Evolutionary conservation across 2,329 filamentous ascomycete species (phyloP).

Genomic region (Capronia coronata): DNA sequence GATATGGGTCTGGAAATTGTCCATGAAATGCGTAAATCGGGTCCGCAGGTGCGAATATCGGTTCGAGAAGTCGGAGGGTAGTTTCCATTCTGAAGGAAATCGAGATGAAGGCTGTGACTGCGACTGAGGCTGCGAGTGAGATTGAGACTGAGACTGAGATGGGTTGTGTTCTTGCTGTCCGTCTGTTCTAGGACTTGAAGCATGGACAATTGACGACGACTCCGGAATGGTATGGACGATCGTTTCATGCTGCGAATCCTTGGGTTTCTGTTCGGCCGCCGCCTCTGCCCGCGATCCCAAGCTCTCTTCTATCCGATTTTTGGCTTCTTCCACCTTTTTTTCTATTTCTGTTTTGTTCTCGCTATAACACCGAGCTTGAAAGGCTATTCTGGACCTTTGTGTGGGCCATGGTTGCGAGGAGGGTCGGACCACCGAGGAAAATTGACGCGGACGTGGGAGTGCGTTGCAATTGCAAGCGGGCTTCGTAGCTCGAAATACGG

Average conservation of each 20-base stretch:
- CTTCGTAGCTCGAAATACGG: constrained; percentile 28
- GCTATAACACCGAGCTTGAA: constrained; percentile 27
- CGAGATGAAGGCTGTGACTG: background rate
- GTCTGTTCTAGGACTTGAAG: constrained; percentile 6
- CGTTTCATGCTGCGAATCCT: constrained; percentile 22
- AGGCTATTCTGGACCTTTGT: constrained; percentile 12
- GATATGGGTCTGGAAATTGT: constrained; percentile 77
- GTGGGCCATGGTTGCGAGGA: constrained; percentile 11
- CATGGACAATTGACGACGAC: constrained; percentile 25
- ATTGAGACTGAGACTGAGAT: constrained; percentile 30
- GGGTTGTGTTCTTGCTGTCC: constrained; percentile 2
- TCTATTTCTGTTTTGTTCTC: constrained; percentile 22
- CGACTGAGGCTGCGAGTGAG: constrained; percentile 30
- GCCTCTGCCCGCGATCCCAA: constrained; percentile 24
- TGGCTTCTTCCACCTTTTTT: constrained; percentile 23
- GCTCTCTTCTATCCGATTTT: constrained; percentile 22
- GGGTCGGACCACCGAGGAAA: constrained; percentile 7
- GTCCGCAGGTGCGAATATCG: constrained; percentile 52
- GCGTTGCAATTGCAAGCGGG: constrained; percentile 11
- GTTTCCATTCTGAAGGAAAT: constrained; percentile 29
- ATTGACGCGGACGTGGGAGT: constrained; percentile 9
- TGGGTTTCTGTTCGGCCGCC: constrained; percentile 16
- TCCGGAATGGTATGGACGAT: constrained; percentile 27
- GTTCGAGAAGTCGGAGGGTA: constrained; percentile 49
- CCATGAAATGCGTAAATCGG: constrained; percentile 69